Conservation (phyloP, 2,329 filamentous ascomycete species). For the Xylaria sp. region DNA sequence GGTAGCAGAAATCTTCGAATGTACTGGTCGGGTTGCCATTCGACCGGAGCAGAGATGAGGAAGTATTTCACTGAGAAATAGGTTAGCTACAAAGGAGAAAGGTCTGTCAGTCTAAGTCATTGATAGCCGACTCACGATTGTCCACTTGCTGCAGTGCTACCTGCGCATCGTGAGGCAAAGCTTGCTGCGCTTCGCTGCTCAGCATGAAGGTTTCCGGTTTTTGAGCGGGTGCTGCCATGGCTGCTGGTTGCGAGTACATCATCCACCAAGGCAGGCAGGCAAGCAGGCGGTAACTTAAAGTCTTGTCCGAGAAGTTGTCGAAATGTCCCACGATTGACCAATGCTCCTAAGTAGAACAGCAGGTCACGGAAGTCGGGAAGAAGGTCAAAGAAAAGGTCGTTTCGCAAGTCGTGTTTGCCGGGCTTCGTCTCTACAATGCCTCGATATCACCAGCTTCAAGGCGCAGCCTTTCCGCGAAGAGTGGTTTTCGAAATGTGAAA, state of each 20-base stretch:
- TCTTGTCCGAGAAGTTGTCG: constrained; percentile 15
- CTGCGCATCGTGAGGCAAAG: constrained; percentile 90
- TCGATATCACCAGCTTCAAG: constrained; percentile 17
- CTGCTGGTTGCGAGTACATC: constrained; percentile 79
- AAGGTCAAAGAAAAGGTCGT: constrained; percentile 22
- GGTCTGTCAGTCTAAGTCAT: background rate
- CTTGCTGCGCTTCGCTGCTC: constrained; percentile 94
- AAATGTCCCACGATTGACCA: constrained; percentile 11
- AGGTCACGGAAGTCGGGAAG: constrained; percentile 12
- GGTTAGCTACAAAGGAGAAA: constrained; percentile 21
- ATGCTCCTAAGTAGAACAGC: background rate
- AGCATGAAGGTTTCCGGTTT: constrained; percentile 99
- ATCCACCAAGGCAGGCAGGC: constrained; percentile 20
- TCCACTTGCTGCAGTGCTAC: constrained; percentile 97
- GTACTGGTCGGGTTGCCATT: constrained; percentile 95
- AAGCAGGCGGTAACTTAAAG: constrained; percentile 11
- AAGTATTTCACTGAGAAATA: constrained; percentile 83
- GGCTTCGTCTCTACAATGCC: constrained; percentile 11
- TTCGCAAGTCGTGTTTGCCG: constrained; percentile 15
- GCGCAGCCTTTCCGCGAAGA: constrained; percentile 26
- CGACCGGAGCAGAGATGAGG: constrained; percentile 94
- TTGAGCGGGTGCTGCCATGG: constrained; percentile 75
- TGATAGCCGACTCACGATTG: constrained; percentile 63
- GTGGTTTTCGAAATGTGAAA: constrained; percentile 9
- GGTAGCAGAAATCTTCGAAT: constrained; percentile 92